Evolutionary conservation across 257 asterid species (phyloP), one percentile per base, ranked within the genome.

Genomic region (Lithospermum erythrorhizon): DNA sequence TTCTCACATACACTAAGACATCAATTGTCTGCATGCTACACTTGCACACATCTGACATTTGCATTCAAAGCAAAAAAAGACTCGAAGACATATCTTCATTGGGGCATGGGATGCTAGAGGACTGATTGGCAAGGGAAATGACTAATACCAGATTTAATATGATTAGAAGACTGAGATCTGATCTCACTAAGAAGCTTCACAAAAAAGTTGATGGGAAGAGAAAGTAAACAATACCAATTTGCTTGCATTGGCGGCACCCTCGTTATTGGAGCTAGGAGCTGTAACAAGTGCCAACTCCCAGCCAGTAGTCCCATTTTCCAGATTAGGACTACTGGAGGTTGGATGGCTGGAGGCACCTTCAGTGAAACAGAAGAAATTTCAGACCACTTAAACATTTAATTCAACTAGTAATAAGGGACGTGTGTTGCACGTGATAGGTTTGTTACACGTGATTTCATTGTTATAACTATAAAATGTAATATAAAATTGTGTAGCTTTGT

Each of bases 281-380:
- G 88, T 76, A 23, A 89, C 96, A 22, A 89, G 94, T 9, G 99
- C 96, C 59, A 93, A 70, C 69, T 93, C 99, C 99, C 99, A 93
- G 76, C 99, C 95, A 2, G 85, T 61, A 16, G 80, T 53, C 68
- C 96, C 97, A 27, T 84, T 84, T 6, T 75, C 65, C 65, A 79
- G 68, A 82, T 67, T 70, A 47, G 74, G 78, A 57, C 74, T 79
- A 21, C 79, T 41, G 20, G 87, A 74, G 56, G 71, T 77, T 7
- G 89, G 81, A 77, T 83, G 94, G 69, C 81, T 80, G 32, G 80
- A 65, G 63, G 56, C 71, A 53, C 73, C 85, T 77, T 61, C 30
- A 70, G 57, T 6, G 70, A 65, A 52, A 65, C n/a, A 25, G 52
- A 17, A 52, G 22, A 29, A 69, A 51, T 22, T 22, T 14, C 11